Conservation (phyloP, 192 early-diverging fungal genomes). For the Linnemannia hyalina region DNA sequence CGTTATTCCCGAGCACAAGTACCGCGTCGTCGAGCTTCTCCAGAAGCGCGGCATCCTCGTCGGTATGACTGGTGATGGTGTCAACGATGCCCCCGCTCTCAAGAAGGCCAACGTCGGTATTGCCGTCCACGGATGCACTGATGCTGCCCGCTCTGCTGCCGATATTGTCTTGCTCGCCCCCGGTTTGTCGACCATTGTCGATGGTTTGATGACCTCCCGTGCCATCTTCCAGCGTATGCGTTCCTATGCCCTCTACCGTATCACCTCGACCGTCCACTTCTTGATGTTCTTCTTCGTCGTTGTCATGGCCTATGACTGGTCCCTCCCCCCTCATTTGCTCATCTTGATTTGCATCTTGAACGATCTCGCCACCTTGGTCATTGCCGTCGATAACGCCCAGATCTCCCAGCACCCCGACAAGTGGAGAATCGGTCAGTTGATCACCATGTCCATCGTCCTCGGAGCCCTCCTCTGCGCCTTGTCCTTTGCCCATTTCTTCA, state of each 20-base stretch:
- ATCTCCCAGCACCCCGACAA: slow-evolving; percentile 90
- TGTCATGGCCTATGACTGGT: slow-evolving; percentile 81
- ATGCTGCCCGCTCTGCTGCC: slow-evolving; percentile 94
- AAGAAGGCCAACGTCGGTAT: slow-evolving; percentile 99
- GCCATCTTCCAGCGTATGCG: slow-evolving; percentile 93
- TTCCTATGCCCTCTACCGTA: slow-evolving; percentile 89
- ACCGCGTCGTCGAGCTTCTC: slow-evolving; percentile 93
- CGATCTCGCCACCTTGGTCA: slow-evolving; percentile 86
- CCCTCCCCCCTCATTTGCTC: slow-evolving; percentile 78
- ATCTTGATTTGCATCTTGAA: slow-evolving; percentile 90
- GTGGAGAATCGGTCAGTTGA: slow-evolving; percentile 93
- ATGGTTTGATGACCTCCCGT: slow-evolving; percentile 84
- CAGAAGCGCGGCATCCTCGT: slow-evolving; percentile 88
- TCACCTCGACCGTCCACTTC: slow-evolving; percentile 93
- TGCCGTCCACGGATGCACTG: slow-evolving; percentile 95
- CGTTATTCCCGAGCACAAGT: slow-evolving; percentile 99
- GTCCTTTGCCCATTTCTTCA: slow-evolving; percentile 88
- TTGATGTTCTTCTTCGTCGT: slow-evolving; percentile 94
- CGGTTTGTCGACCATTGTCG: slow-evolving; percentile 89
- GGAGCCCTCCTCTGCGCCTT: slow-evolving; percentile 78
- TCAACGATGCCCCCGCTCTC: slow-evolving; percentile 97
- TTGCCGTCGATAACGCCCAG: slow-evolving; percentile 87
- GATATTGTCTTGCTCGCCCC: slow-evolving; percentile 94
- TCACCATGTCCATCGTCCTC: slow-evolving; percentile 84
- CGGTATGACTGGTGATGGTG: slow-evolving; percentile 98